A percentile compares a stretch with the other conserved stretches of the same genome.
Evolutionary conservation across 1,139 yeast genomes (phyloP).

Genomic region (Scheffersomyces illinoinensis): DNA sequence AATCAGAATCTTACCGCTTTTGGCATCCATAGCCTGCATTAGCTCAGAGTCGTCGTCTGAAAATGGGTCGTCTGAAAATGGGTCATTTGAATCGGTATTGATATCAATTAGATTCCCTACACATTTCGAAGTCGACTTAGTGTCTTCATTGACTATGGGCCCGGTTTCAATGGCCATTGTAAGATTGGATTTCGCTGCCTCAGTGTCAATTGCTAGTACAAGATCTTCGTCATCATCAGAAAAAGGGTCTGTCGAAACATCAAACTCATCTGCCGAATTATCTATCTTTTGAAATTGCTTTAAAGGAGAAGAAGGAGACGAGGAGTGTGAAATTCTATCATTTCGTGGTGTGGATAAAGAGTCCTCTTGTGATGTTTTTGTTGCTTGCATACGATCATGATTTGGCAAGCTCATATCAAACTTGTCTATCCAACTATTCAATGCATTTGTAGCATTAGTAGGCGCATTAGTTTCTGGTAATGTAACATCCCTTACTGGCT

Average conservation of each 20-base stretch:
- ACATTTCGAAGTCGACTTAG: not conserved
- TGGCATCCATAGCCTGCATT: constrained; percentile 7
- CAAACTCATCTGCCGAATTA: constrained; percentile 9
- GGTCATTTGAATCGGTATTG: constrained; percentile 22
- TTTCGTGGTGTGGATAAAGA: not conserved
- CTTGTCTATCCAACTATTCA: constrained; percentile 36
- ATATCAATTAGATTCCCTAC: not conserved
- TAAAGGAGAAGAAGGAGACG: not conserved
- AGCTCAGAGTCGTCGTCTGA: constrained; percentile 27
- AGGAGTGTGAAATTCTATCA: not conserved
- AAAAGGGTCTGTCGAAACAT: constrained; percentile 29
- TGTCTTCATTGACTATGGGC: not conserved
- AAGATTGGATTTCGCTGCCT: not conserved
- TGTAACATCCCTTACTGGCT: not conserved
- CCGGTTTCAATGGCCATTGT: not conserved
- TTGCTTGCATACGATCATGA: not conserved
- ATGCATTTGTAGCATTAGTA: constrained; percentile 9
- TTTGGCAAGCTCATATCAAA: constrained; percentile 21
- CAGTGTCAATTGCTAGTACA: constrained; percentile 13
- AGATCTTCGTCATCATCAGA: constrained; percentile 37
- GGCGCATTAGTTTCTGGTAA: constrained; percentile 5
- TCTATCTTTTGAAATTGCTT: not conserved
- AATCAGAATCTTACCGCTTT: not conserved
- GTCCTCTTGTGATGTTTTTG: not conserved
- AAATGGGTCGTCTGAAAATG: constrained; percentile 33